Percentiles rank a stretch among this genome's conserved stretches.
Conservation (phyloP, 2,329 filamentous ascomycete species). For the Penicillium sp. region DNA sequence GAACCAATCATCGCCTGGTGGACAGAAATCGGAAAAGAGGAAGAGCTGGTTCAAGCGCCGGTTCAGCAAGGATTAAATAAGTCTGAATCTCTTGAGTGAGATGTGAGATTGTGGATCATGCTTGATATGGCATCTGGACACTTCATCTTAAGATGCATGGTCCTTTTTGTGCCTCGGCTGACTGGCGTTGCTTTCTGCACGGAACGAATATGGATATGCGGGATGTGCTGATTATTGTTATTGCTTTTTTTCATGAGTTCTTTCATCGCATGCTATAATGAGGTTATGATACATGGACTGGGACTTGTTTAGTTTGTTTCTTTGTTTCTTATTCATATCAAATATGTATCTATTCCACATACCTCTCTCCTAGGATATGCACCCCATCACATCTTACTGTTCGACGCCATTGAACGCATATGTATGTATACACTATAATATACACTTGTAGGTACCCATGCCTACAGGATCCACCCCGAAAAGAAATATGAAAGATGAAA, state of each 20-base stretch:
- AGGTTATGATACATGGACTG: constrained; percentile 24
- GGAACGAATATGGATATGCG: constrained; percentile 3
- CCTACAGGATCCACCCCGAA: not conserved
- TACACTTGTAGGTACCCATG: not conserved
- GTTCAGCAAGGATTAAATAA: constrained; percentile 60
- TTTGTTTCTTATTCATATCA: not conserved
- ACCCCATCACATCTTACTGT: not conserved
- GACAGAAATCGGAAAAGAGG: constrained; percentile 60
- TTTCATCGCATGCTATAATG: constrained; percentile 17
- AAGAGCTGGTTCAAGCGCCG: constrained; percentile 86
- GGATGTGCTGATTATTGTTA: constrained; percentile 2
- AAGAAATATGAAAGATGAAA: not conserved
- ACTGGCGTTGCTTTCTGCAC: not conserved
- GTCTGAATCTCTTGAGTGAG: not conserved
- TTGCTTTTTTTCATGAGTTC: constrained; percentile 2
- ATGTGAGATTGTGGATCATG: not conserved
- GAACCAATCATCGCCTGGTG: not conserved
- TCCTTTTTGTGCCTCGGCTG: not conserved
- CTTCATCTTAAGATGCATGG: not conserved
- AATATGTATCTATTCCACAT: not conserved
- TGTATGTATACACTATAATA: too few species aligned
- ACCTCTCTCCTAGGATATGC: not conserved
- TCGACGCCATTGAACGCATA: not conserved
- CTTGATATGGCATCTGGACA: not conserved
- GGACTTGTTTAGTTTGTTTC: not conserved